Evolutionary conservation across 2,329 filamentous ascomycete genomes (phyloP).

Genomic region (Aspergillus sp.): DNA sequence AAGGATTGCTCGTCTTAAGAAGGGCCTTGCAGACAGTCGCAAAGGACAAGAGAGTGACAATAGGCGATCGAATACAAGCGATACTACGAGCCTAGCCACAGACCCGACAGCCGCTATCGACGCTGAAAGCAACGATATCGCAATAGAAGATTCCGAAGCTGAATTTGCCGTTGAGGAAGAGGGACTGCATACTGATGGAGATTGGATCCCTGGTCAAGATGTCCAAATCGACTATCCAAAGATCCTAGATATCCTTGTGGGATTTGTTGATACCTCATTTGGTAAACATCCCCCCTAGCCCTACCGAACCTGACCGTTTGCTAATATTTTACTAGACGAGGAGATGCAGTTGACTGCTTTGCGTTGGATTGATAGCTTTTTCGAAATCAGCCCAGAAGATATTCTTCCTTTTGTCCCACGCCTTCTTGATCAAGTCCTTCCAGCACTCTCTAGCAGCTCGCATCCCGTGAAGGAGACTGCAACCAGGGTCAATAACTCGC

Average conservation of each 20-base stretch:
- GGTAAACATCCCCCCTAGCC: slow-evolving; percentile 48
- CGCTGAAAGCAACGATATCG: slow-evolving; percentile 54
- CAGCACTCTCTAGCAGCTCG: slow-evolving; percentile 92
- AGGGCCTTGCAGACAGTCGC: slow-evolving; percentile 83
- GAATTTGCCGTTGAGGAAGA: slow-evolving; percentile 49
- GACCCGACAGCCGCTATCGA: slow-evolving; percentile 44
- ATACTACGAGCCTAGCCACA: slow-evolving; percentile 61
- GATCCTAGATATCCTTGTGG: slow-evolving; percentile 87
- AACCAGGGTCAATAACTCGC: slow-evolving; percentile 80
- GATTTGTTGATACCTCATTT: slow-evolving; percentile 78
- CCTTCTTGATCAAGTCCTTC: slow-evolving; percentile 85
- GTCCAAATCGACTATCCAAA: slow-evolving; percentile 90
- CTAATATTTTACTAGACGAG: slow-evolving; percentile 61
- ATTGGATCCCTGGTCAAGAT: slow-evolving; percentile 97
- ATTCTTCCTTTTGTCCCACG: slow-evolving; percentile 93
- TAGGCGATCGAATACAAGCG: slow-evolving; percentile 69
- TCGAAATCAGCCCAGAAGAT: slow-evolving; percentile 96
- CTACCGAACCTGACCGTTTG: neutral
- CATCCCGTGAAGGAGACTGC: slow-evolving; percentile 79
- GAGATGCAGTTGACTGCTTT: slow-evolving; percentile 88
- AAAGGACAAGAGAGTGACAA: slow-evolving; percentile 67
- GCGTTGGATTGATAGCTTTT: slow-evolving; percentile 92
- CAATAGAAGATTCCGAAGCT: slow-evolving; percentile 50
- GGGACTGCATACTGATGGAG: slow-evolving; percentile 69
- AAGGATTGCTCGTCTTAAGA: slow-evolving; percentile 88